phyloP scores from a whole-genome alignment of 2,329 filamentous ascomycete genomes.

The Drechslerella dactyloides region DNA sequence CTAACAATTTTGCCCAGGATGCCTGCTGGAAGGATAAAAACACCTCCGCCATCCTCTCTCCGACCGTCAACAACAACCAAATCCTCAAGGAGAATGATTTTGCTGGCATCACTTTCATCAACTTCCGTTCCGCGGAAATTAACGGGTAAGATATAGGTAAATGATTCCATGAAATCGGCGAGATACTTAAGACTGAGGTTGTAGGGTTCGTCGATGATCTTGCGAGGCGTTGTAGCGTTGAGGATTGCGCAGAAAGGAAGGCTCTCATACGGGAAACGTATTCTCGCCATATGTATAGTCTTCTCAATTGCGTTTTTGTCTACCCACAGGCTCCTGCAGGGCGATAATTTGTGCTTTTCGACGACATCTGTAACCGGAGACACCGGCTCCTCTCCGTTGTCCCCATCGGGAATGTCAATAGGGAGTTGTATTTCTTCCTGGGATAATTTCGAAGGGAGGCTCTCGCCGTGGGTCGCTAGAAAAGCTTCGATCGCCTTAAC shows the following conservation, averaged over 20 bases:
- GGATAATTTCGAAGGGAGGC: conserved; percentile 50
- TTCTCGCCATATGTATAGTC: conserved; percentile 72
- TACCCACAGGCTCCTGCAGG: conserved; percentile 64
- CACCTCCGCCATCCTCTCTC: conserved; percentile 56
- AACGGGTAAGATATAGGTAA: conserved; percentile 78
- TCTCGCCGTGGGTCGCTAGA: conserved; percentile 52
- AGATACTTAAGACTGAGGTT: conserved; percentile 68
- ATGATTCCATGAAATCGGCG: conserved; percentile 68
- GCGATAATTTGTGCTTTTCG: conserved; percentile 29
- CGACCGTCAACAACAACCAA: conserved; percentile 68
- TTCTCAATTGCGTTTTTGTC: conserved; percentile 64
- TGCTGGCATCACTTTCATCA: conserved; percentile 85
- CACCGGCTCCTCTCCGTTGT: not conserved
- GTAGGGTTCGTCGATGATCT: conserved; percentile 43
- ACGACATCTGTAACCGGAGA: conserved; percentile 21
- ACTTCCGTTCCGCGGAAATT: conserved; percentile 77
- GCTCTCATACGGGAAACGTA: conserved; percentile 85
- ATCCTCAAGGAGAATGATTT: conserved; percentile 71
- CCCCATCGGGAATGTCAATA: conserved; percentile 10
- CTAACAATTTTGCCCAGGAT: conserved; percentile 54
- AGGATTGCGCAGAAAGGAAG: conserved; percentile 77
- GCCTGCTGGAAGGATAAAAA: conserved; percentile 52
- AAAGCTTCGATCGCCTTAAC: conserved; percentile 56
- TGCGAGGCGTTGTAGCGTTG: conserved; percentile 65
- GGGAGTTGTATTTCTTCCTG: conserved; percentile 29